A percentile compares a stretch with the other conserved stretches of the same genome.
phyloP scores from a whole-genome alignment of 2,329 filamentous ascomycete genomes.

The Aureobasidium sp. region DNA sequence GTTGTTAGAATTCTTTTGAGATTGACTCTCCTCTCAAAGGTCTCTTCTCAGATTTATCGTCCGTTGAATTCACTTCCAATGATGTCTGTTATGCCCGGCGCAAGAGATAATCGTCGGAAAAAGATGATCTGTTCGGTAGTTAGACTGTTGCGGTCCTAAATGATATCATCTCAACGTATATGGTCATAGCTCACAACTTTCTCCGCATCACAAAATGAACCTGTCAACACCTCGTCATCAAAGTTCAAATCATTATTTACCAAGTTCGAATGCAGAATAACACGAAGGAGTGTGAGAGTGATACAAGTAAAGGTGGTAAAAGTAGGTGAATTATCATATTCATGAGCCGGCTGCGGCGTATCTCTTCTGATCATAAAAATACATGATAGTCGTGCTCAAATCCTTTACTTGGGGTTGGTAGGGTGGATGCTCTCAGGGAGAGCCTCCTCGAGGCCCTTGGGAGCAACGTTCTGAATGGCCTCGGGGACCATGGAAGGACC shows the following conservation, averaged over 20 bases:
- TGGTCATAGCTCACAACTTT: background rate
- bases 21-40: too few relatives aligned
- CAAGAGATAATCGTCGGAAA: background rate
- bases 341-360: conserved; percentile 2
- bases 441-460: conserved; percentile 3
- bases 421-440: background rate
- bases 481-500: conserved; percentile 5
- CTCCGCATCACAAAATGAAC: background rate
- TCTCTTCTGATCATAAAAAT: background rate
- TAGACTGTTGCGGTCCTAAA: background rate
- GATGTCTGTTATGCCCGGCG: background rate
- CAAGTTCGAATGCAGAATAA: background rate
- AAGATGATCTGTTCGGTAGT: background rate
- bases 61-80: too few relatives aligned
- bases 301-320: background rate
- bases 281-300: background rate
- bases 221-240: conserved; percentile 4
- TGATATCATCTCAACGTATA: background rate
- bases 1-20: too few relatives aligned
- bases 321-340: background rate
- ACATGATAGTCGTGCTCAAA: background rate
- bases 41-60: too few relatives aligned
- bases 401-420: background rate
- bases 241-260: background rate
- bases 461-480: background rate